These are phyloP conservation scores for Lentinula aciculospora DNA, from an alignment of 768 basidiomycete species.

Conservation along the genomic window DNA sequence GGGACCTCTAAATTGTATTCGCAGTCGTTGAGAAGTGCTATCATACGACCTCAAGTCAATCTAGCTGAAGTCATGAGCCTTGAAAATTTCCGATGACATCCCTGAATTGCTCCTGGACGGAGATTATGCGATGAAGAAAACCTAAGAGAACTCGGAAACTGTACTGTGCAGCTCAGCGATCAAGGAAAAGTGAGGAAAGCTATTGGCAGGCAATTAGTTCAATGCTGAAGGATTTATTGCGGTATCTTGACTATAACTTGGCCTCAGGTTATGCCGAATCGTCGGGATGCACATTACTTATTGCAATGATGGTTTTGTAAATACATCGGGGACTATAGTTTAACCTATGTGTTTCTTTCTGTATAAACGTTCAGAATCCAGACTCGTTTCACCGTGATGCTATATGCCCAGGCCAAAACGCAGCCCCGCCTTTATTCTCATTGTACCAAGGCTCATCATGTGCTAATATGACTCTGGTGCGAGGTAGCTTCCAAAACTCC, in stretches of 20 bases:
- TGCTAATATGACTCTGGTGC: slow-evolving; percentile 43
- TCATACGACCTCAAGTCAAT: neutral
- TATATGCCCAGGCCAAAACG: slow-evolving; percentile 39
- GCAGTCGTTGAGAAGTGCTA: neutral
- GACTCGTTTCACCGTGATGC: neutral
- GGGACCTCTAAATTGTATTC: neutral
- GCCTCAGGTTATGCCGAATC: no score
- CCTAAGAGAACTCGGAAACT: neutral
- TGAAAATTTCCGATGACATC: neutral
- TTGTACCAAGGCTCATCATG: slow-evolving; percentile 52
- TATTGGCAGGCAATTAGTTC: neutral
- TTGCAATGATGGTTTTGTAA: no score
- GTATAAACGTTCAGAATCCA: neutral
- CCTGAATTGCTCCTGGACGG: neutral
- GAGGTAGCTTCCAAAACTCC: slow-evolving; percentile 27
- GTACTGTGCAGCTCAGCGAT: neutral
- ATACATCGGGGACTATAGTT: no score
- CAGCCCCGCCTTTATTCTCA: slow-evolving; percentile 33
- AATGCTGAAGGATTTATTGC: neutral
- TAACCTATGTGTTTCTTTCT: no score
- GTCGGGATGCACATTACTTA: no score
- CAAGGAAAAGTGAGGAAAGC: neutral
- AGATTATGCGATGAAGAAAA: neutral
- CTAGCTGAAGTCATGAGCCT: neutral
- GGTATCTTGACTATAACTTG: no score